These are phyloP conservation scores for Gliomastix tumulicola DNA, from an alignment of 2,329 filamentous ascomycete genomes.

Conservation along the genomic window DNA sequence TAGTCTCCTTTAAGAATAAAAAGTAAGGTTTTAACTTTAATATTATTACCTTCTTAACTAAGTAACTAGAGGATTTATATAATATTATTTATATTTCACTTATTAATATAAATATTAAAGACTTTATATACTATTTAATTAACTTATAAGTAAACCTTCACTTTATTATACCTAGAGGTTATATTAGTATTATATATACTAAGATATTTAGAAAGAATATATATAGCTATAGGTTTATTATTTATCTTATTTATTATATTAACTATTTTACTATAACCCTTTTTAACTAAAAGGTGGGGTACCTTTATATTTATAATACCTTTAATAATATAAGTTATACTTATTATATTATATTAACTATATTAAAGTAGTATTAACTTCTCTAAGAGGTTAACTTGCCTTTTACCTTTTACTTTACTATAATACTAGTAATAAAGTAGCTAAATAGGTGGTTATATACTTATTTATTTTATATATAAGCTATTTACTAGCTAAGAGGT, in stretches of 20 bases:
- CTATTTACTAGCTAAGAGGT: not conserved
- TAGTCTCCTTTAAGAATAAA: not conserved
- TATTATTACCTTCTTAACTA: not conserved
- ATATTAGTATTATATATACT: not conserved
- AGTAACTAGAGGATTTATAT: conserved; percentile 7
- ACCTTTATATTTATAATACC: not conserved
- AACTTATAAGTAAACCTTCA: too few species aligned
- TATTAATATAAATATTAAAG: not conserved
- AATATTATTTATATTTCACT: not conserved
- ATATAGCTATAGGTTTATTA: not conserved
- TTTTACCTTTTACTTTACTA: conserved; percentile 8
- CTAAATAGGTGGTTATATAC: not conserved
- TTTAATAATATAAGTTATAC: not conserved
- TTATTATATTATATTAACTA: not conserved
- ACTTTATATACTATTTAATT: not conserved
- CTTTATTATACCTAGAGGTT: not conserved
- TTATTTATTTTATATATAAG: not conserved
- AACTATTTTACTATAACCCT: not conserved
- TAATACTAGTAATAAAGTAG: not conserved
- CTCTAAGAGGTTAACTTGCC: not conserved
- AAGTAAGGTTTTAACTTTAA: not conserved
- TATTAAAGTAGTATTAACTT: not conserved
- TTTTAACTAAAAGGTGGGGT: not conserved
- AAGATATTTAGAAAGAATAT: not conserved
- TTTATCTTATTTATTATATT: too few species aligned